Conservation (phyloP, 164 flowering plant genomes). For the Houttuynia cordata region DNA sequence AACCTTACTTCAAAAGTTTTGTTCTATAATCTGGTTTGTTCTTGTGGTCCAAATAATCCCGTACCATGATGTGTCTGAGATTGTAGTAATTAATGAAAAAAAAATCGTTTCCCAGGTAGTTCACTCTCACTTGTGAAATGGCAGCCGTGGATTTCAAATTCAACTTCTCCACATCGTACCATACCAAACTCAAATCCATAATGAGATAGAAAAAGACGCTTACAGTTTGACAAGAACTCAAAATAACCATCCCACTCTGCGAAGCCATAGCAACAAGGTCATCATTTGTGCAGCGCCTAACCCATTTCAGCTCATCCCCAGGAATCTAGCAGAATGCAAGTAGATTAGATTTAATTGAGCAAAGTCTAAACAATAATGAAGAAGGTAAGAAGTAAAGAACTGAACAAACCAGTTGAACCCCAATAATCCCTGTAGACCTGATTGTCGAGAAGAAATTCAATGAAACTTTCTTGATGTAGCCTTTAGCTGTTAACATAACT, state of each 20-base stretch:
- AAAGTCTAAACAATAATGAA: background rate
- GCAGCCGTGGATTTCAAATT: background rate
- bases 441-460: conserved; percentile 73
- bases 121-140: too few relatives aligned
- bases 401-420: conserved; percentile 78
- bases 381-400: background rate
- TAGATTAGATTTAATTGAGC: background rate
- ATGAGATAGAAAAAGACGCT: conserved; percentile 9
- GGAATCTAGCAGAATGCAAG: conserved; percentile 52
- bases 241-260: conserved; percentile 79
- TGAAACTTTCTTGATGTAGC: conserved; percentile 89
- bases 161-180: background rate
- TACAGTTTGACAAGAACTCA: conserved; percentile 69
- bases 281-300: conserved; percentile 70
- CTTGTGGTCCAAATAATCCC: too few relatives aligned
- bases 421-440: conserved; percentile 83
- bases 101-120: too few relatives aligned
- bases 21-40: too few relatives aligned
- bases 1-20: too few relatives aligned
- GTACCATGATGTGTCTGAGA: too few relatives aligned
- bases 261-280: conserved; percentile 94
- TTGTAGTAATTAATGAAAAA: too few relatives aligned
- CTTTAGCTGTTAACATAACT: conserved; percentile 85
- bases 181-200: too few relatives aligned
- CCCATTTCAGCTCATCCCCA: conserved; percentile 97